Evolutionary conservation across 2,329 filamentous ascomycete species (phyloP), one percentile per base, ranked within the genome.

Genomic region (Fusarium siculi): DNA sequence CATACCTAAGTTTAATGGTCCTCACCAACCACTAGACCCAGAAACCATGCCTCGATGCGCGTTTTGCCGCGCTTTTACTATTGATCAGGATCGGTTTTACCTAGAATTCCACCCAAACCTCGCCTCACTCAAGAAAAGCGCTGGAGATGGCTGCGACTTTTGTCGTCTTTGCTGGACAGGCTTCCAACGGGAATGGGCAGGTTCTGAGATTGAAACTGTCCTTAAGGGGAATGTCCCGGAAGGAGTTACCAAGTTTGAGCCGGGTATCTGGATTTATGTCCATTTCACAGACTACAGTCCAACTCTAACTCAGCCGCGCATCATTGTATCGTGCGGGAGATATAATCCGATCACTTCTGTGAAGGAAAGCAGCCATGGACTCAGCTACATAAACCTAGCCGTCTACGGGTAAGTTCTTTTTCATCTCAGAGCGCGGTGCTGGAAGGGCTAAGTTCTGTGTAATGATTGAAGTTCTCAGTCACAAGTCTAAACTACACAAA

Each of bases 121-220:
- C 16, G 10, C 49, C 4, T 67, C 63, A 9, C 66, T 68, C 0
- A 56, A 67, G 21, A 9, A 18, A 11, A 61, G n/a, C 16, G 49
- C 66, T 21, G 40, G 55, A 15, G 15, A 44, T 19, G 63, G 65
- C 7, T 68, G 65, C 32, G 63, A 68, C 14, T 66, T 68, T 14
- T 68, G 65, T 28, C 40, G 16, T 4, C 54, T 68, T 23, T 68
- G 65, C 63, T 68, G 63, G 65, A 54, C 10, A 18, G 43, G 54
- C 30, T 68, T 68, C n/a, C 8, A 12, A 21, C 21, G 16, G 2
- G 54, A 66, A 30, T 68, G 65, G 66, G 16, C n/a, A 5, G 3
- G 2, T 12, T 34, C 36, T 3, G 19, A 68, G 15, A 62, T 67
- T 8, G 28, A 55, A n/a, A 34, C 32, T 36, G 25, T 61, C 7